These are phyloP conservation scores for Talaromyces wortmannii DNA, from an alignment of 495 filamentous ascomycete genomes.

Conservation along the genomic window DNA sequence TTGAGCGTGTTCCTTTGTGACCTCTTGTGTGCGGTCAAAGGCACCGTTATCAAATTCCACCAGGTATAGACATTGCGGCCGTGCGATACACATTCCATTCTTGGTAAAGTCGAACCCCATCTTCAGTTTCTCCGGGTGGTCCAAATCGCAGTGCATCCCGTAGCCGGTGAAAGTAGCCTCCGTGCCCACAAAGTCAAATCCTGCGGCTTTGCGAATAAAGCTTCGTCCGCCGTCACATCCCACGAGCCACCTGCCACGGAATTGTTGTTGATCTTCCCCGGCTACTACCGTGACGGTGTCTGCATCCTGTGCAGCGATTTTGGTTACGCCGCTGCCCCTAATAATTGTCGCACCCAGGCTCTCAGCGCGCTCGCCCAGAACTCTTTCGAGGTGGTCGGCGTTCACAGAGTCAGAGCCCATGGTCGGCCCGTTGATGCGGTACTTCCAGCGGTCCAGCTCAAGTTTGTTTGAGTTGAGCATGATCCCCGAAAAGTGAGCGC, in stretches of 20 bases:
- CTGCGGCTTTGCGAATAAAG: constrained; percentile 10
- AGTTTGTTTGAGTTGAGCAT: constrained; percentile 15
- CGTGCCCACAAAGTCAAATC: constrained; percentile 14
- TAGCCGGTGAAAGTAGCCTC: constrained; percentile 15
- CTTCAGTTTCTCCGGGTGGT: constrained; percentile 12
- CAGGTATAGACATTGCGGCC: constrained; percentile 3
- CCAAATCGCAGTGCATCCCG: constrained; percentile 8
- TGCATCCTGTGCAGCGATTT: background rate
- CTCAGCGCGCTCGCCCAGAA: constrained; percentile 13
- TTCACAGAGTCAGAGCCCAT: constrained; percentile 4
- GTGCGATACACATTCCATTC: constrained; percentile 10
- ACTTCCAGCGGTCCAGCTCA: constrained; percentile 16
- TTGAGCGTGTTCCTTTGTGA: constrained; percentile 21
- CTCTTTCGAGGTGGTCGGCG: constrained; percentile 10
- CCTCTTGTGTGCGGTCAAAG: constrained; percentile 13
- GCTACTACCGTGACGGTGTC: constrained; percentile 5
- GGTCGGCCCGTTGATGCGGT: constrained; percentile 14
- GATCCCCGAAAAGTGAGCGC: constrained; percentile 24
- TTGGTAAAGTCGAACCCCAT: constrained; percentile 12
- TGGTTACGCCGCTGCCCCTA: constrained; percentile 11
- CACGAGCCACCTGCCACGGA: constrained; percentile 11
- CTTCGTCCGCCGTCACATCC: constrained; percentile 18
- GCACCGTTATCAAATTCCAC: constrained; percentile 22
- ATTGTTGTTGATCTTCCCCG: background rate
- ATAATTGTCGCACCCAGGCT: constrained; percentile 18